Evolutionary conservation across 805 yeast species (phyloP), one percentile per base, ranked within the genome.

Genomic region (Saccharomyces cerevisiae): DNA sequence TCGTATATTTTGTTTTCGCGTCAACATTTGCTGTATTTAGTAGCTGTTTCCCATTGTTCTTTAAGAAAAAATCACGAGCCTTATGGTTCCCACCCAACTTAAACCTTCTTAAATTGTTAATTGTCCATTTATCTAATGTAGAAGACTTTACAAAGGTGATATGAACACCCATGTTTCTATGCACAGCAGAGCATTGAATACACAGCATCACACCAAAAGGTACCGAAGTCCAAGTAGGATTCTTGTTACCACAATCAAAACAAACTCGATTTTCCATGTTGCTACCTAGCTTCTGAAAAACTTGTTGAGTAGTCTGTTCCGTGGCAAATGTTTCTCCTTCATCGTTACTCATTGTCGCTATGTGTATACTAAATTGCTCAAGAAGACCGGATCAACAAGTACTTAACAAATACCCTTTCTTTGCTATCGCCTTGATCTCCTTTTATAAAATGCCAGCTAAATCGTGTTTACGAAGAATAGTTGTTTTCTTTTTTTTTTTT

Each of bases 151-250:
- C 98, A 75, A 94, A 94, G 41, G 97, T 82, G 64, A 94, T 85
- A 70, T 94, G 99, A 41, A 91, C 97, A 56, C 99, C 99, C 73
- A 94, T 73, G 70, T 90, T 90, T 71, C 99, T 82, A 75, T 94
- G 99, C 51, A 87, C 89, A 3, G 98, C 91, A 52, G 96, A 87
- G 71, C 99, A 94, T 70, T 94, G 96, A 57, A 91, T 78, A 75
- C 99, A 94, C 55, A 94, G 74, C 69, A 91, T 80, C 51, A 91
- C 87, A 53, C 97, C 99, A 71, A 89, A 92, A 13, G 98, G 96
- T 53, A 92, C 90, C 13, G 98, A 92, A 3, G 99, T 89, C 99
- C 99, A 94, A 0, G 98, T 89, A 41, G 99, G 98, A 70, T 91
- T 91, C 68, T 87, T 89, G 63, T 91, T 87, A 52, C 86, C 80